Conservation (phyloP, 805 yeast species). For the Candida andamanensis region DNA sequence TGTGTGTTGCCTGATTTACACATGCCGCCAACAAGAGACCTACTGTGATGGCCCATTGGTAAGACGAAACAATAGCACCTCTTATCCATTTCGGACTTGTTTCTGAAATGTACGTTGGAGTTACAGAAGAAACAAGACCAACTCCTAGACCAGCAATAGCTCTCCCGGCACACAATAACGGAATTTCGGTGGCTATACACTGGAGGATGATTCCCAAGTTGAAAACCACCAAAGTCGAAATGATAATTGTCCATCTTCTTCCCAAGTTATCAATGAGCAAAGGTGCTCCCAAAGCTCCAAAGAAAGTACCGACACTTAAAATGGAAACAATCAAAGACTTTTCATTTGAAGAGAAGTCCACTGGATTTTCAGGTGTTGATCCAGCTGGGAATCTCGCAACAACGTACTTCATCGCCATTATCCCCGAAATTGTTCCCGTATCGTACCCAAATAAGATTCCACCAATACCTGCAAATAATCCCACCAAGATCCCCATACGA, state of each 20-base stretch:
- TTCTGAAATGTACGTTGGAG: conserved; percentile 39
- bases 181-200: conserved; percentile 30
- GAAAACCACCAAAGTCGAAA: conserved; percentile 29
- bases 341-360: conserved; percentile 16
- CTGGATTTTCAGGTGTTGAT: background rate
- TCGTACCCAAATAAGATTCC: conserved; percentile 41
- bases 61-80: conserved; percentile 39
- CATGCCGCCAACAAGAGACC: conserved; percentile 36
- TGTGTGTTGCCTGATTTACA: conserved; percentile 33
- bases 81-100: conserved; percentile 39
- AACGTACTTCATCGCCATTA: conserved; percentile 36
- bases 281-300: conserved; percentile 36
- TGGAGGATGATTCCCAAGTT: conserved; percentile 36
- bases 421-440: conserved; percentile 40
- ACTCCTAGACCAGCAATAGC: conserved; percentile 41
- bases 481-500: conserved; percentile 36
- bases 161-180: conserved; percentile 38
- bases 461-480: conserved; percentile 38
- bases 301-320: conserved; percentile 40
- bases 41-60: conserved; percentile 38
- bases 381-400: conserved; percentile 20
- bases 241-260: conserved; percentile 34
- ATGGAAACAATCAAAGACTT: conserved; percentile 21
- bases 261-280: conserved; percentile 33
- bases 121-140: conserved; percentile 37